These are phyloP conservation scores for Pleoardoris graminearum DNA, from an alignment of 2,329 filamentous ascomycete species.

Conservation along the genomic window DNA sequence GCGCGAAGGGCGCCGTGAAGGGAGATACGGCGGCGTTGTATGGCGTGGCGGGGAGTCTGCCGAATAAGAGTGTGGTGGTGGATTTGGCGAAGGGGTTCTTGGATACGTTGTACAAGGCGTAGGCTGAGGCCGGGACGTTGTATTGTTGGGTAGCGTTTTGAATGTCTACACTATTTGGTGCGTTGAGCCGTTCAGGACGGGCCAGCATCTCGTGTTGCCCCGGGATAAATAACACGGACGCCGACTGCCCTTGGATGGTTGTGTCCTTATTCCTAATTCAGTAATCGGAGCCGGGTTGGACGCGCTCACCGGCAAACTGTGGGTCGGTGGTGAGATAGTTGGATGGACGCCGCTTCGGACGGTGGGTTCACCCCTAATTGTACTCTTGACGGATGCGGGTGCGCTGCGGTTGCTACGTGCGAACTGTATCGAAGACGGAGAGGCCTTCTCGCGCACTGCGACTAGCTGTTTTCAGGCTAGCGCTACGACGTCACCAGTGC, in stretches of 20 bases:
- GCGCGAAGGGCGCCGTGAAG: constrained; percentile 59
- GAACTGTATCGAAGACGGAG: too few relatives aligned
- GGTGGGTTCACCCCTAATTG: too few relatives aligned
- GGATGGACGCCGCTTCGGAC: too few relatives aligned
- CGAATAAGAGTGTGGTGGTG: constrained; percentile 93
- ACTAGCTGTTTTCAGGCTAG: not conserved
- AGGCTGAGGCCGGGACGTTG: not conserved
- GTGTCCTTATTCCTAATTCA: too few relatives aligned
- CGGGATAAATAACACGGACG: not conserved
- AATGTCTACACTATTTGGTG: not conserved
- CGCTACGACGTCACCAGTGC: constrained; percentile 1
- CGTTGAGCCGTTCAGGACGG: too few relatives aligned
- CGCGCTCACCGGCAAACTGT: too few relatives aligned
- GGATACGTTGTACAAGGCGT: constrained; percentile 90
- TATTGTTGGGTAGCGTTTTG: not conserved
- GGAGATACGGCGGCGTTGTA: constrained; percentile 88
- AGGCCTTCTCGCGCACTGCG: too few relatives aligned
- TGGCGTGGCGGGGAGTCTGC: constrained; percentile 90
- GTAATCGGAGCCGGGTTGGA: too few relatives aligned
- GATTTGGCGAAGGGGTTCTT: constrained; percentile 89
- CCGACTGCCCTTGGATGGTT: not conserved
- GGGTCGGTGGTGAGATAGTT: too few relatives aligned
- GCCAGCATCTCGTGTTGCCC: too few relatives aligned
- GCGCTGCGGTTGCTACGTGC: not conserved
- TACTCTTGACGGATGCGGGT: too few relatives aligned